Conservation (phyloP, 345 rosid species). For the Pistacia vera region DNA sequence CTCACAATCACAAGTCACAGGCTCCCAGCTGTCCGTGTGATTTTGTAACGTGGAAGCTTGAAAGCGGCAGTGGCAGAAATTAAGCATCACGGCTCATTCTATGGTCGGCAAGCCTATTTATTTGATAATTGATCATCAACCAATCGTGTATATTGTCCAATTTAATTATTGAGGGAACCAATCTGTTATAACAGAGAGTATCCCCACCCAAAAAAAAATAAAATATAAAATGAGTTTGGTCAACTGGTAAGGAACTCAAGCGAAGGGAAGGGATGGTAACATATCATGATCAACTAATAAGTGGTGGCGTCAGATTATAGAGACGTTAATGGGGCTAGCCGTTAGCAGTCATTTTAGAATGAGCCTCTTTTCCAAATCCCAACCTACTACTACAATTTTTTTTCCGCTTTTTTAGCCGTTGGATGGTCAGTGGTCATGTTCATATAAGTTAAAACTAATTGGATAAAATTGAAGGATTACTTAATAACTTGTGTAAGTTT, state of each 20-base stretch:
- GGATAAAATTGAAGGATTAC: no score
- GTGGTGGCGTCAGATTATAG: neutral
- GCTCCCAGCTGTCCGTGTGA: neutral
- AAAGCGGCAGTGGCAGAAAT: neutral
- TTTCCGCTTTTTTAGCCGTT: slow-evolving; percentile 23
- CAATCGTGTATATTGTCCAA: neutral
- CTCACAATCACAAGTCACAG: no score
- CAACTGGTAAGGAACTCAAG: neutral
- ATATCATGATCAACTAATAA: neutral
- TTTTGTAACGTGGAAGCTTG: slow-evolving; percentile 11
- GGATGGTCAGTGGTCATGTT: neutral
- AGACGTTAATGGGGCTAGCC: slow-evolving; percentile 28
- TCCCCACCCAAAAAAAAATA: neutral
- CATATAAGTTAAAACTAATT: no score
- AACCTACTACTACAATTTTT: neutral
- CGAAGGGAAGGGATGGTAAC: neutral
- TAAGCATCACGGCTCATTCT: neutral
- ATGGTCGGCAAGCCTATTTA: neutral
- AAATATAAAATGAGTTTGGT: neutral
- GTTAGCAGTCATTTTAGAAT: slow-evolving; percentile 16
- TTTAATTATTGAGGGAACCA: neutral
- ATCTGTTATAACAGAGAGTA: neutral
- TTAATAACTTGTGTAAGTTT: no score
- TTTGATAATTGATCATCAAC: neutral
- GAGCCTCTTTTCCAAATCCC: slow-evolving; percentile 14